Conservation (phyloP, 106 monocot species). For the Cymbidium sinense region DNA sequence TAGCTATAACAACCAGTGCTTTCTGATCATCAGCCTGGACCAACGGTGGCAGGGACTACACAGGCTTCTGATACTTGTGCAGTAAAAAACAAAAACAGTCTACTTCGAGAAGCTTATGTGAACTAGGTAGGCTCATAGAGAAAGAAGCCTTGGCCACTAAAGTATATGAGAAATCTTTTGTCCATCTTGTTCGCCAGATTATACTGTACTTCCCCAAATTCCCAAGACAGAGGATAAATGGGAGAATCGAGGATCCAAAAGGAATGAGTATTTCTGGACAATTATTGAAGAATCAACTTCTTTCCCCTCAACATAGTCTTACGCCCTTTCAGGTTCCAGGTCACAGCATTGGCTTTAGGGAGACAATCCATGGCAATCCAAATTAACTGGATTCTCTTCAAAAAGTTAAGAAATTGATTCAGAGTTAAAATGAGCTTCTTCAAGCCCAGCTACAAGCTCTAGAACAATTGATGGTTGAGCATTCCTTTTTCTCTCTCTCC, state of each 20-base stretch:
- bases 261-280: neutral
- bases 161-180: slow-evolving; percentile 53
- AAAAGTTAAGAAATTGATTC: slow-evolving; percentile 4
- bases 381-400: neutral
- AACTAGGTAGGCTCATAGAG: too few relatives aligned
- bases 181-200: slow-evolving; percentile 12
- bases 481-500: too few relatives aligned
- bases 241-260: neutral
- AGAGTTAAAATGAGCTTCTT: neutral
- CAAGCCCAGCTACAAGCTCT: neutral
- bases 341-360: neutral
- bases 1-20: slow-evolving; percentile 60
- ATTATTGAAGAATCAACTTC: neutral
- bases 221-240: neutral
- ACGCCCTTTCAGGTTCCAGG: neutral
- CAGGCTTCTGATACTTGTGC: slow-evolving; percentile 20
- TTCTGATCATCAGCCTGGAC: slow-evolving; percentile 50
- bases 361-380: neutral
- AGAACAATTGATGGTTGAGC: neutral
- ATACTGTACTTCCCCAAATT: neutral
- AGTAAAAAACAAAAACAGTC: slow-evolving; percentile 32
- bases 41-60: slow-evolving; percentile 25
- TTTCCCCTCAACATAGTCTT: neutral
- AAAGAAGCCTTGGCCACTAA: slow-evolving; percentile 54
- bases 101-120: too few relatives aligned